A percentile compares a stretch with the other conserved stretches of the same genome.
Evolutionary conservation across 179 eudicot genomes (phyloP).

Genomic region (Spergularia azorica): DNA sequence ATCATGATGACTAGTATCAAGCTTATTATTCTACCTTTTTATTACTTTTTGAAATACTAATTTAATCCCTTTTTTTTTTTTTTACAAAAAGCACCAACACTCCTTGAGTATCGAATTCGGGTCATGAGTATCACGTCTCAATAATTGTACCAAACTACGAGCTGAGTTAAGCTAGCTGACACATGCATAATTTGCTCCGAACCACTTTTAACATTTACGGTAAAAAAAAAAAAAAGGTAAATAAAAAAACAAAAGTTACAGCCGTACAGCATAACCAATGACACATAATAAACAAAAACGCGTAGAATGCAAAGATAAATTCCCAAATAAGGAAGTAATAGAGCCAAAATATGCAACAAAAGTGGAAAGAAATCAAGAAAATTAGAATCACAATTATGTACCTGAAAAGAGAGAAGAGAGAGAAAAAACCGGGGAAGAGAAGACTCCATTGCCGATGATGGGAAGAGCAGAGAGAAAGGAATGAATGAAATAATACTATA

Average conservation of each 20-base stretch:
- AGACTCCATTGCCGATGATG: constrained; percentile 24
- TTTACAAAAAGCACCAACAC: constrained; percentile 9
- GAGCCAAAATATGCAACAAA: neutral
- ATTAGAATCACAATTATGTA: neutral
- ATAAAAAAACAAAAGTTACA: neutral
- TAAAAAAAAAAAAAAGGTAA: neutral
- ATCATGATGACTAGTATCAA: constrained; percentile 14
- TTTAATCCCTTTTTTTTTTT: no score
- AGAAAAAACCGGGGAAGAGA: constrained; percentile 4
- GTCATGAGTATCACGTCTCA: no score
- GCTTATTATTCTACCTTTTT: constrained; percentile 1
- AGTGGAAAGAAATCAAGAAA: neutral
- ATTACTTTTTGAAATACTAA: constrained; percentile 7
- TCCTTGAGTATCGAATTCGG: neutral
- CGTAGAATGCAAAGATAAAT: no score
- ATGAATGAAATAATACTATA: constrained; percentile 1
- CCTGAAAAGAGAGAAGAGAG: constrained; percentile 31
- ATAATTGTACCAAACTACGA: no score
- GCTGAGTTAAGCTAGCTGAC: no score
- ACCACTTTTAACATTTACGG: neutral
- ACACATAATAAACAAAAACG: neutral
- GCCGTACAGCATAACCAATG: neutral
- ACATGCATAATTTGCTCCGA: no score
- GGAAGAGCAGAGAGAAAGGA: neutral
- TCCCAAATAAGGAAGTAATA: neutral